Evolutionary conservation across 805 yeast species (phyloP).

Genomic region (Wickerhamomyces queroliae): DNA sequence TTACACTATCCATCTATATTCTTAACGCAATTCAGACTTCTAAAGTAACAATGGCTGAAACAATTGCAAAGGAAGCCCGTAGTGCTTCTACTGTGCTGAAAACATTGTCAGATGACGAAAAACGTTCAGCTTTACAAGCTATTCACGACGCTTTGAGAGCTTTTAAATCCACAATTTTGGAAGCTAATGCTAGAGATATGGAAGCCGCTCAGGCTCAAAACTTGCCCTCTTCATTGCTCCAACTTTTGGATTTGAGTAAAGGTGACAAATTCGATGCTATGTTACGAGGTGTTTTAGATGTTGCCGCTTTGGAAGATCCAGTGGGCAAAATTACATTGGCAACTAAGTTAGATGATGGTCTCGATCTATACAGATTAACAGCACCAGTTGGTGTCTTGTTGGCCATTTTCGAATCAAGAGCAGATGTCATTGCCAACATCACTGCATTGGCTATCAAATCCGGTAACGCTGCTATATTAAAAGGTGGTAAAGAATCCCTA

Average conservation of each 20-base stretch:
- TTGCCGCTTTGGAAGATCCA: constrained; percentile 85
- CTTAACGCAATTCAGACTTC: no score
- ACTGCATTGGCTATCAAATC: constrained; percentile 94
- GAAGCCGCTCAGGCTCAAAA: constrained; percentile 56
- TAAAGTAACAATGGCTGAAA: constrained; percentile 42
- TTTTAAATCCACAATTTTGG: constrained; percentile 55
- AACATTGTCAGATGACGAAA: constrained; percentile 63
- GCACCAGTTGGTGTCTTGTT: constrained; percentile 93
- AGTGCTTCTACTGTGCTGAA: constrained; percentile 80
- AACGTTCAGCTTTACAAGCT: constrained; percentile 65
- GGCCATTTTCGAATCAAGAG: constrained; percentile 93
- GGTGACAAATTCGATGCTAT: constrained; percentile 87
- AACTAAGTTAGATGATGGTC: constrained; percentile 82
- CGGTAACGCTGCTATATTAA: constrained; percentile 93
- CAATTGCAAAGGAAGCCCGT: constrained; percentile 77
- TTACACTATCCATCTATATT: no score
- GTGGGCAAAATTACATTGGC: constrained; percentile 82
- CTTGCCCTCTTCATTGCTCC: constrained; percentile 65
- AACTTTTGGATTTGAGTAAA: constrained; percentile 75
- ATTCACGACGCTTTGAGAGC: constrained; percentile 65
- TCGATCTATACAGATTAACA: constrained; percentile 74
- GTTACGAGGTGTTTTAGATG: constrained; percentile 93
- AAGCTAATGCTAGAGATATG: constrained; percentile 74
- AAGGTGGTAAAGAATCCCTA: constrained; percentile 93
- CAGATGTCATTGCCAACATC: constrained; percentile 97